Evolutionary conservation across 2,329 filamentous ascomycete genomes (phyloP), one percentile per base, ranked within the genome.

Genomic region (Ophiosphaerella herpotricha): DNA sequence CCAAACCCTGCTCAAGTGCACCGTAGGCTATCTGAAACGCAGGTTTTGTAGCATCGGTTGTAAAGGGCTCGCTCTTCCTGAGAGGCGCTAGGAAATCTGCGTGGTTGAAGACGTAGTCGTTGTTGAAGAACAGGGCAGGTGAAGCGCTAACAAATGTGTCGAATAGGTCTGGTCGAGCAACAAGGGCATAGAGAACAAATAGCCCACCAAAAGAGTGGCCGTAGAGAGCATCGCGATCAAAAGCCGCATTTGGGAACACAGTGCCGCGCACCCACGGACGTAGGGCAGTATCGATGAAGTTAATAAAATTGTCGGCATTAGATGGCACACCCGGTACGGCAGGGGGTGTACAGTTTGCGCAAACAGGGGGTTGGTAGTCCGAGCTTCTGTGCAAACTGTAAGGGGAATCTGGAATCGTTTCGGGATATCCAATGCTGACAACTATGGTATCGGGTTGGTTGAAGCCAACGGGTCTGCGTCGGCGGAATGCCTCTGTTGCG

Each of bases 201-300:
- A 82, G 64, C 0, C 78, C 80, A 2, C 78, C 78, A 23, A 78
- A 80, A 0, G 78, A 81, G 48, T 82, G 79, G 0, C 79, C 79
- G 35, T 75, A 80, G 1, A 82, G 63, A 0, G 76, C 79, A 41
- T 76, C 76, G 21, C 72, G 71, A 1, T 65, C 60, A 13, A 73
- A 68, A 0, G 52, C 57, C 2, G 71, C 57, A n/a, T 61, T 64
- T 1, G 58, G 66, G 48, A 67, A 78, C 23, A 52, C 65, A 23
- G 51, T 54, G 3, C 55, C 39, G 5, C 51, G 58, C 24, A 71
- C 58, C 67, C 66, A 71, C 2, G 74, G 66, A 43, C 74, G 73
- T 2, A 79, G 66, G 2, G 71, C 65, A 1, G 67, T 64, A 39
- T 75, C 65, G 24, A 81, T 75, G 46, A 79, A 78, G 0, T 70